Evolutionary conservation across 2,329 filamentous ascomycete genomes (phyloP), one percentile per base, ranked within the genome.

Genomic region (Sporothrix pseudoabietina): DNA sequence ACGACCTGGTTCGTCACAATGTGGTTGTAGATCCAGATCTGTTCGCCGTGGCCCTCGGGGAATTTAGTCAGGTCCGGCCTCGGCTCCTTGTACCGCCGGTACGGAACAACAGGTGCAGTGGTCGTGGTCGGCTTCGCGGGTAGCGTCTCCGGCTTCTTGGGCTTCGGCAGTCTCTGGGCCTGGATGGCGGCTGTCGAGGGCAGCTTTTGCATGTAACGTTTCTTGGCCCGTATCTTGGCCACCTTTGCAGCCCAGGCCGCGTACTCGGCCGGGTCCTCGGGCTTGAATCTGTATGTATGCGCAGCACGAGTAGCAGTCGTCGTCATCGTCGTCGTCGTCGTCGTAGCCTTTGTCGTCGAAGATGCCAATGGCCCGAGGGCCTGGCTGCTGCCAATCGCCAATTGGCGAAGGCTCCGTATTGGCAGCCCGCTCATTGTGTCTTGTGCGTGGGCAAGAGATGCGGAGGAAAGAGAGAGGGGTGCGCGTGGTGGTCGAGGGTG

Each of bases 1-100:
- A 89, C 82, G 68, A 87, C 82, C 79, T 87, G 82, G 65, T 87
- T 83, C 19, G 83, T 81, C 72, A 82, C 78, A 71, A 87, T 81
- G 79, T 89, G 84, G 77, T 82, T 80, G 78, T 85, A 88, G 71
- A 89, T 80, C 84, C 84, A 90, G 78, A 90, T 87, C 78, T 85
- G 83, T 82, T 89, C 86, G 78, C 87, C 87, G 74, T 88, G 87
- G 74, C 82, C 82, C 55, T 82, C 78, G 22, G 71, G 69, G 75
- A 79, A 80, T 54, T 75, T 75, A 47, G 78, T 75, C 75, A 77
- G 71, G 41, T 79, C 71, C 19, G 75, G 77, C 71, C 74, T 73
- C 39, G 78, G 76, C 74, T 76, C 74, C 72, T 75, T 78, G 74
- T 75, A 77, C 26, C 77, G 76, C 63, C 72, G 72, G 61, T 72